A percentile compares a stretch with the other conserved stretches of the same genome.
phyloP scores from a whole-genome alignment of 2,329 filamentous ascomycete species.

The Neonectria sp. region DNA sequence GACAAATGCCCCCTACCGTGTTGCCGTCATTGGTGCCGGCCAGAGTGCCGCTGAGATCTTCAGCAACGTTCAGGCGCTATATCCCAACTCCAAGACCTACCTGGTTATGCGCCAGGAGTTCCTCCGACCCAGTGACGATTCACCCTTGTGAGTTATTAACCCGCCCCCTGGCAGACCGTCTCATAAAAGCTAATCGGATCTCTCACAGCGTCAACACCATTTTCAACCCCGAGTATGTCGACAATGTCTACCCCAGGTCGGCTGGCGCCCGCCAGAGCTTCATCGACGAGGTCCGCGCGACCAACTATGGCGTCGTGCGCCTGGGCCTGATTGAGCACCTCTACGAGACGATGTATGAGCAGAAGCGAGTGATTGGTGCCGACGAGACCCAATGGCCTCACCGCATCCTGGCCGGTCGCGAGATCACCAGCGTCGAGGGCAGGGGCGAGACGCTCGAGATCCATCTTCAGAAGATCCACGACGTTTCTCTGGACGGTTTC shows the following conservation, averaged over 20 bases:
- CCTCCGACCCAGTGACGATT: conserved; percentile 92
- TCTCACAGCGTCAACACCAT: conserved; percentile 88
- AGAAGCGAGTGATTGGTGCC: conserved; percentile 78
- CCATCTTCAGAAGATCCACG: conserved; percentile 65
- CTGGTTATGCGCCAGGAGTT: conserved; percentile 88
- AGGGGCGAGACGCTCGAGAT: conserved; percentile 69
- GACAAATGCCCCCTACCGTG: conserved; percentile 72
- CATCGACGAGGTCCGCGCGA: conserved; percentile 81
- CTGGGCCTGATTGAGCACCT: conserved; percentile 91
- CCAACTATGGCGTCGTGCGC: conserved; percentile 95
- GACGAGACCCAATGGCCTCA: conserved; percentile 86
- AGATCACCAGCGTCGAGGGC: conserved; percentile 74
- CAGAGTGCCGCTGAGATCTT: conserved; percentile 98
- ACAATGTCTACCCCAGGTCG: conserved; percentile 80
- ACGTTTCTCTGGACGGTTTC: conserved; percentile 59
- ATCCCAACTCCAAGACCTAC: conserved; percentile 84
- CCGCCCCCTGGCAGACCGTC: background rate
- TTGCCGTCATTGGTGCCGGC: conserved; percentile 90
- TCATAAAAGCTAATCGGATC: conserved; percentile 44
- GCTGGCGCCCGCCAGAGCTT: conserved; percentile 72
- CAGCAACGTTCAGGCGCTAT: conserved; percentile 85
- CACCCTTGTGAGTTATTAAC: conserved; percentile 81
- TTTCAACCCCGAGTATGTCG: conserved; percentile 90
- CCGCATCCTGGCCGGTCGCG: conserved; percentile 80
- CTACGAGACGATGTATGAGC: conserved; percentile 90